Percentiles rank a stretch among this genome's conserved stretches.
phyloP scores from a whole-genome alignment of 2,329 filamentous ascomycete species.

The Stemphylium vesicarium region DNA sequence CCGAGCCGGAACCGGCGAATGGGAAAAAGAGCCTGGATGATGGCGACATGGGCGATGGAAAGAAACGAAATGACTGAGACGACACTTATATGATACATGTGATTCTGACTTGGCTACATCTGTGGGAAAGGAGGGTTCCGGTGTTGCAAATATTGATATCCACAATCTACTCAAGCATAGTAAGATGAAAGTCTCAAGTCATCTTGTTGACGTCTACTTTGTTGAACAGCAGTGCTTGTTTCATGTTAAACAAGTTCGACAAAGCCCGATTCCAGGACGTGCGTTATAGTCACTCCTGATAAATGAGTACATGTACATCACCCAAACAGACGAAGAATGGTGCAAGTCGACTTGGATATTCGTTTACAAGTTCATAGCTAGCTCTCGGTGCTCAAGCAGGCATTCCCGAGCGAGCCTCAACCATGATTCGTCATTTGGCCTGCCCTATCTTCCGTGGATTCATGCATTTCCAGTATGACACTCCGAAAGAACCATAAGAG shows the following conservation, averaged over 20 bases:
- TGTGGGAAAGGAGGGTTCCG: not conserved
- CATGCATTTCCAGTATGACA: constrained; percentile 46
- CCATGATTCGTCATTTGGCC: constrained; percentile 43
- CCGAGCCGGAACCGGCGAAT: constrained; percentile 50
- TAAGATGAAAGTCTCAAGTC: not conserved
- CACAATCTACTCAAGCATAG: not conserved
- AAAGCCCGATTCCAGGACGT: not conserved
- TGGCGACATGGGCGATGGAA: constrained; percentile 43
- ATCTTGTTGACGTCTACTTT: not conserved
- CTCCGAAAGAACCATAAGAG: constrained; percentile 43
- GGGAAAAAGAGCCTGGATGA: constrained; percentile 31
- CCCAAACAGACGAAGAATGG: constrained; percentile 11
- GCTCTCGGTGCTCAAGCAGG: constrained; percentile 38
- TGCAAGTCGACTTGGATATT: constrained; percentile 45
- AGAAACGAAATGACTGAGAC: constrained; percentile 53
- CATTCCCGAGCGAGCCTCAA: constrained; percentile 36
- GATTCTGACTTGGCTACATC: constrained; percentile 6
- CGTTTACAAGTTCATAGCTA: constrained; percentile 47
- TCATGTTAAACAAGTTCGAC: not conserved
- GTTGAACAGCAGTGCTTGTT: not conserved
- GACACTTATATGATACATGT: constrained; percentile 16
- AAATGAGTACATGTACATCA: constrained; percentile 1
- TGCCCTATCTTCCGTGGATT: constrained; percentile 39
- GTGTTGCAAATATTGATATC: not conserved
- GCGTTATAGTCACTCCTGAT: not conserved